phyloP scores from a whole-genome alignment of 495 filamentous ascomycete species.

The Neurospora sp. region DNA sequence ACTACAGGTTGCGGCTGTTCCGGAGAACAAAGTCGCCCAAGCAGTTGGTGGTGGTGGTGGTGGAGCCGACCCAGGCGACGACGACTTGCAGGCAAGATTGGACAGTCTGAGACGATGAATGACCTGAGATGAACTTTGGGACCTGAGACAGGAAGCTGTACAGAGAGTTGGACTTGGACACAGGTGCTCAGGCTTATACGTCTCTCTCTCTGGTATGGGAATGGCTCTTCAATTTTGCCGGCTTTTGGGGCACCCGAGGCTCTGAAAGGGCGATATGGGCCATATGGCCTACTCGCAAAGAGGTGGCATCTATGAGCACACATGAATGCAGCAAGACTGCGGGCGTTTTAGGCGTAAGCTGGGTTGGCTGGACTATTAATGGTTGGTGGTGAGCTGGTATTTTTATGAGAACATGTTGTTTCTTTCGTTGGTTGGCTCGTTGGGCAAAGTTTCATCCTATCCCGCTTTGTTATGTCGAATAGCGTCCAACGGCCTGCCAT shows the following conservation, averaged over 20 bases:
- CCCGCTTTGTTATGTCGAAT: not conserved
- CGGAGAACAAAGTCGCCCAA: slow-evolving; percentile 61
- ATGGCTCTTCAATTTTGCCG: not conserved
- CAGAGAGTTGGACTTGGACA: not conserved
- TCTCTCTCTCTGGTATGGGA: not conserved
- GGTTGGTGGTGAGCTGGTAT: not conserved
- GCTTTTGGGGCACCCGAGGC: not conserved
- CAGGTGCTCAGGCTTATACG: not conserved
- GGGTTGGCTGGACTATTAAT: not conserved
- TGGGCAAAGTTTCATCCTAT: not conserved
- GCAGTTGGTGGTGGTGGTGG: slow-evolving; percentile 54
- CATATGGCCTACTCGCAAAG: not conserved
- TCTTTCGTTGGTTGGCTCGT: not conserved
- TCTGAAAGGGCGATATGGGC: not conserved
- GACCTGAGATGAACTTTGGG: not conserved
- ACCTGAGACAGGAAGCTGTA: not conserved
- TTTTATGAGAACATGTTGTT: not conserved
- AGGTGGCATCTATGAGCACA: not conserved
- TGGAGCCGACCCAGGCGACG: slow-evolving; percentile 50
- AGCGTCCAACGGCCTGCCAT: not conserved
- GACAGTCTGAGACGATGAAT: slow-evolving; percentile 53
- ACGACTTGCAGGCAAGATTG: slow-evolving; percentile 74
- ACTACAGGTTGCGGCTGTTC: slow-evolving; percentile 47
- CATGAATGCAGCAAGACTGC: not conserved
- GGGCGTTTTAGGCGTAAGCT: not conserved